Evolutionary conservation across 345 rosid genomes (phyloP).

Genomic region (Sonneratia alba): DNA sequence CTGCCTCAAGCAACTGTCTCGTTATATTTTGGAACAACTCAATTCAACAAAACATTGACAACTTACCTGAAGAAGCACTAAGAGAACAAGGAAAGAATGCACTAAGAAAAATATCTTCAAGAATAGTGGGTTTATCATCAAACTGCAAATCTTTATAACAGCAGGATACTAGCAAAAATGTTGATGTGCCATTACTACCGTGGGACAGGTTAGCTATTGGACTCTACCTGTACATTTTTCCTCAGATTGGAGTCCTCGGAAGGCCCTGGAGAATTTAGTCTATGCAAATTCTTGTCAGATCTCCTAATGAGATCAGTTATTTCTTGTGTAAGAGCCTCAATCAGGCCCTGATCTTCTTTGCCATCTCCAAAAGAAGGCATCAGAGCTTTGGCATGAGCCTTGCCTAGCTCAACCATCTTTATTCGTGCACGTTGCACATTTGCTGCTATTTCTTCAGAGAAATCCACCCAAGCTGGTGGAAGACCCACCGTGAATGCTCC

Average conservation of each 20-base stretch:
- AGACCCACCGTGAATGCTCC: constrained; percentile 65
- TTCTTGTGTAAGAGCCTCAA: constrained; percentile 78
- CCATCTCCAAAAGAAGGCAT: constrained; percentile 99
- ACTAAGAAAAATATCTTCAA: neutral
- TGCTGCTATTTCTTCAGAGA: constrained; percentile 78
- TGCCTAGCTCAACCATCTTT: constrained; percentile 72
- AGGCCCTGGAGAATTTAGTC: constrained; percentile 58
- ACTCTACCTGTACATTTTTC: constrained; percentile 84
- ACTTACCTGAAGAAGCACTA: neutral
- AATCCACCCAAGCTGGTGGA: constrained; percentile 96
- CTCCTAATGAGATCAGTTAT: constrained; percentile 61
- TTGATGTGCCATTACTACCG: neutral
- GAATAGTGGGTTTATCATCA: neutral
- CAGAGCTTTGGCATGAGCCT: constrained; percentile 86
- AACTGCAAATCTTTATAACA: neutral
- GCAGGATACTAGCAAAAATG: neutral
- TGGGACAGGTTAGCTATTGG: constrained; percentile 1
- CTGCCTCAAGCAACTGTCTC: neutral
- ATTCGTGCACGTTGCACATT: constrained; percentile 59
- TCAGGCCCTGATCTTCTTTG: constrained; percentile 78
- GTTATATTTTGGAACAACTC: neutral
- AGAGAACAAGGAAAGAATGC: neutral
- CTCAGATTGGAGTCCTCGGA: constrained; percentile 89
- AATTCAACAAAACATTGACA: neutral
- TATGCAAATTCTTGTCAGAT: constrained; percentile 72